Evolutionary conservation across 805 yeast genomes (phyloP), one percentile per base, ranked within the genome.

Genomic region (Myxozyma geophila): DNA sequence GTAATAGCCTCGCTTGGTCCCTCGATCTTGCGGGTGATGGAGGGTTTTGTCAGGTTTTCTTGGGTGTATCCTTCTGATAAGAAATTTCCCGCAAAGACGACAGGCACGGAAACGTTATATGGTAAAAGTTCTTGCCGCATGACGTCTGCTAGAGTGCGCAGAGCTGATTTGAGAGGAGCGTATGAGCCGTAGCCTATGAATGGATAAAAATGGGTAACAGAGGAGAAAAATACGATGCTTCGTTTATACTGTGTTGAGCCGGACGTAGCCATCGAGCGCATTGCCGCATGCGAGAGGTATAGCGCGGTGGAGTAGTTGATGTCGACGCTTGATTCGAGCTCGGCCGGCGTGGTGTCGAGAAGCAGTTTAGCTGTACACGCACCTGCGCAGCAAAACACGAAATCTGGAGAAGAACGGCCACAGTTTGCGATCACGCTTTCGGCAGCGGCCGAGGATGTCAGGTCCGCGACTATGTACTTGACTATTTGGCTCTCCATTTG

Each of bases 101-200:
- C 85, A 5, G 88, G 83, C 0, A 95, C 89, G 35, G 87, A 77
- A 67, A 87, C 85, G 64, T 87, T 82, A 71, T 85, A 87, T 6
- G 88, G 87, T 0, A 80, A 71, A 49, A 88, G 80, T 74, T 95
- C 99, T 70, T 92, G 97, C 66, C 97, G 85, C 59, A 95, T 76
- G 6, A 88, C 79, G 54, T 88, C 89, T 0, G 92, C 87, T 13
- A 95, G 77, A 0, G 96, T 79, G 71, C 89, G 82, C 15, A 93
- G 74, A 0, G 97, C 96, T 0, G 90, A 87, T 74, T 95, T 95
- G 68, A 86, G 75, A 0, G 99, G 99, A 0, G 95, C 92, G 73
- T 95, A 95, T 70, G 90, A 93, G 0, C 86, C 82, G 74, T 95
- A 95, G 0, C 99, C 99, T 50, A 91, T 89, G 72, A 93, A 88